Evolutionary conservation across 2,329 filamentous ascomycete genomes (phyloP).

Genomic region (Colletotrichum spinosum): DNA sequence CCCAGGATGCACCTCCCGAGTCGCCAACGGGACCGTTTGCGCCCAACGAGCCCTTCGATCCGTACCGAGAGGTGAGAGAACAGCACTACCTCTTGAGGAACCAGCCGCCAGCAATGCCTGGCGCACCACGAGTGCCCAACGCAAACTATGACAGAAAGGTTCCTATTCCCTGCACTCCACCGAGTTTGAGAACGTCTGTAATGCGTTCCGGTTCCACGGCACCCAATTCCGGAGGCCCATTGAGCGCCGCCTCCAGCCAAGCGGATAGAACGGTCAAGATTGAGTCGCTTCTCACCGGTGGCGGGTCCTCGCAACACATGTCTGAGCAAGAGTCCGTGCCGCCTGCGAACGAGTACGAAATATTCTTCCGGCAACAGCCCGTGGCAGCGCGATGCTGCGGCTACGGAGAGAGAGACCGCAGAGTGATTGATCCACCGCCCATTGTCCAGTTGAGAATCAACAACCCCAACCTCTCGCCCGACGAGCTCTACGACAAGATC

Average conservation of each 20-base stretch:
- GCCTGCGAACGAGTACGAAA: conserved; percentile 50
- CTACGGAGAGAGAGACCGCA: conserved; percentile 83
- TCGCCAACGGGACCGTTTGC: background rate
- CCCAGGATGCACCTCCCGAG: conserved; percentile 15
- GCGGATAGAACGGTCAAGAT: conserved; percentile 39
- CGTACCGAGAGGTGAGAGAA: conserved; percentile 27
- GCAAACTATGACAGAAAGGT: conserved; percentile 37
- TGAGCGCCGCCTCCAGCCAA: conserved; percentile 25
- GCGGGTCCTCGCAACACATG: conserved; percentile 14
- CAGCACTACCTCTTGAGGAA: conserved; percentile 28
- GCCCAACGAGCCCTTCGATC: conserved; percentile 15
- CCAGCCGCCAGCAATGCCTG: conserved; percentile 20
- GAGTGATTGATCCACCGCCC: conserved; percentile 86
- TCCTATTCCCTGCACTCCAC: conserved; percentile 33
- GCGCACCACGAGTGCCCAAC: conserved; percentile 26
- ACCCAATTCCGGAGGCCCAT: conserved; percentile 1
- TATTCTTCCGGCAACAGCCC: conserved; percentile 81
- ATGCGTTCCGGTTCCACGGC: conserved; percentile 17
- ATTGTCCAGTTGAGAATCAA: conserved; percentile 80
- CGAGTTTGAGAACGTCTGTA: conserved; percentile 25
- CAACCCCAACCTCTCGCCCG: conserved; percentile 63
- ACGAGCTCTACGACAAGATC: conserved; percentile 64
- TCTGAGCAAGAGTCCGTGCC: background rate
- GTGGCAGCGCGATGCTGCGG: conserved; percentile 83
- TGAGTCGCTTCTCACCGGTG: conserved; percentile 37